Percentiles rank a stretch among this genome's conserved stretches.
Conservation (phyloP, 805 yeast genomes). For the Maudiozyma saulgeensis region DNA sequence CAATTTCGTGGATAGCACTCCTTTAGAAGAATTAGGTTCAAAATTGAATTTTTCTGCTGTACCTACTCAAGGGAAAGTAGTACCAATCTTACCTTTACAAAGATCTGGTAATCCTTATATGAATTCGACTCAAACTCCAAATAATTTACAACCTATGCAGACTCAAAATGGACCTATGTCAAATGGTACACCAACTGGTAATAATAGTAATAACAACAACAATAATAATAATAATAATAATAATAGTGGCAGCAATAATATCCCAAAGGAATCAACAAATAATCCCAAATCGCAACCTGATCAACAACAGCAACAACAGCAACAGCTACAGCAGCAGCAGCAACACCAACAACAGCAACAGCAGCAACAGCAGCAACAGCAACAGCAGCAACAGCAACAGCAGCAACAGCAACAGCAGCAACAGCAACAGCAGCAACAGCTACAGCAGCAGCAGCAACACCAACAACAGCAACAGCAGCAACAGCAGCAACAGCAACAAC, state of each 20-base stretch:
- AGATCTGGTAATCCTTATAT: not conserved
- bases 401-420: too few species aligned
- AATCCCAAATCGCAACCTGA: not conserved
- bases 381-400: slow-evolving; percentile 1
- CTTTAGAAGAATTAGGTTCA: slow-evolving; percentile 17
- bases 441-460: slow-evolving; percentile 3
- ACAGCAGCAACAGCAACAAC: slow-evolving; percentile 3
- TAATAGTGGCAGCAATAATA: not conserved
- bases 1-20: slow-evolving; percentile 33
- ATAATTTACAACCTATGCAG: not conserved
- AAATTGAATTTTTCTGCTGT: not conserved
- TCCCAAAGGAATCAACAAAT: not conserved
- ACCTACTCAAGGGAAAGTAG: not conserved
- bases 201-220: not conserved
- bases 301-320: not conserved
- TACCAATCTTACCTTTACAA: slow-evolving; percentile 6
- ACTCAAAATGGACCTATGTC: too few species aligned
- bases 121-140: not conserved
- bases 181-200: not conserved
- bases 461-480: slow-evolving; percentile 1
- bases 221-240: slow-evolving; percentile 9
- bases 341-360: slow-evolving; percentile 1
- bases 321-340: too few species aligned
- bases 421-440: not conserved
- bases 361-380: slow-evolving; percentile 3